Evolutionary conservation across 257 asterid species (phyloP).

Genomic region (Petunia secreta): DNA sequence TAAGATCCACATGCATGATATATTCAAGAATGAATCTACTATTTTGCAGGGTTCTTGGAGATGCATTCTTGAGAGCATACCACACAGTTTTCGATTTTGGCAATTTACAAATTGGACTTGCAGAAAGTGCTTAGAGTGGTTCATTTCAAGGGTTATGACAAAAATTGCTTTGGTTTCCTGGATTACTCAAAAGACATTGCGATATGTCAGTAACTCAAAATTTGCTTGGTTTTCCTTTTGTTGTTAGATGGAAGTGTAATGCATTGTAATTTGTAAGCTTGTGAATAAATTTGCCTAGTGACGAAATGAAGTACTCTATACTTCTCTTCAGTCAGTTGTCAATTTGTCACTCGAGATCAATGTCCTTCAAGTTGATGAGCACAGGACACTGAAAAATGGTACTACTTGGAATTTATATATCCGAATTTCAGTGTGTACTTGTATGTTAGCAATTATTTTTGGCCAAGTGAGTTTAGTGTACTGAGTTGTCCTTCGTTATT

Average conservation of each 20-base stretch:
- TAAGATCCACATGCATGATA: neutral
- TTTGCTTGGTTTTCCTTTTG: neutral
- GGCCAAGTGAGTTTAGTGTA: neutral
- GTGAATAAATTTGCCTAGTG: constrained; percentile 7
- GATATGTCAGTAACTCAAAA: neutral
- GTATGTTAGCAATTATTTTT: neutral
- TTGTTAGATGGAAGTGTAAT: constrained; percentile 1
- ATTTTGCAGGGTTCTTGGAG: constrained; percentile 43
- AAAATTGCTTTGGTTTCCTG: neutral
- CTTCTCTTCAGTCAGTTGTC: neutral
- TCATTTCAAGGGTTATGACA: neutral
- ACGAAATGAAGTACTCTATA: neutral
- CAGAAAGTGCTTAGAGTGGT: constrained; percentile 33
- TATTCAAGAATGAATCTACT: neutral
- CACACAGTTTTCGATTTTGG: constrained; percentile 46
- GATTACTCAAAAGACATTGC: neutral
- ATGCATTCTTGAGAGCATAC: constrained; percentile 40
- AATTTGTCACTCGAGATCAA: neutral
- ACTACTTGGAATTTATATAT: neutral
- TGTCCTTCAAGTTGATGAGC: neutral
- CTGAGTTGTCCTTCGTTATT: neutral
- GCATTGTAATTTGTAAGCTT: neutral
- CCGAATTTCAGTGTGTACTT: neutral
- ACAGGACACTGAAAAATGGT: neutral
- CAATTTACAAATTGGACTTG: constrained; percentile 40